phyloP scores from a whole-genome alignment of 805 yeast species.

The Barnettozyma salicaria region DNA sequence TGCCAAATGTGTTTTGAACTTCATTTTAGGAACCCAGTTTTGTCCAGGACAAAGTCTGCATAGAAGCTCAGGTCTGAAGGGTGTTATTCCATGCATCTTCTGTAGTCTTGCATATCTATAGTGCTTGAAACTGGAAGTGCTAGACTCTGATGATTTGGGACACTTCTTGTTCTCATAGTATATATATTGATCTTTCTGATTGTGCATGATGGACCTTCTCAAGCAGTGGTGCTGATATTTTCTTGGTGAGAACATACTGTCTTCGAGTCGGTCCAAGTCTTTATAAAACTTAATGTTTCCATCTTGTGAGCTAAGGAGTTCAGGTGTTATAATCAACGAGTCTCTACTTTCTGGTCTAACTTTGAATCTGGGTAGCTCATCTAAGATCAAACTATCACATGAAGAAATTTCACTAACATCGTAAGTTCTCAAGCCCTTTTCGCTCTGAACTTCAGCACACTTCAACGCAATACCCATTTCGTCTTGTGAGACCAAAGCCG shows the following conservation, averaged over 20 bases:
- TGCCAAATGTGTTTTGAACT: conserved; percentile 18
- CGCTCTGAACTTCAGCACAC: background rate
- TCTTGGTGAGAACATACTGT: conserved; percentile 17
- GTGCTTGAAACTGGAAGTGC: conserved; percentile 1
- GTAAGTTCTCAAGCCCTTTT: background rate
- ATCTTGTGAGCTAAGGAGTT: conserved; percentile 6
- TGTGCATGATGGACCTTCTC: conserved; percentile 4
- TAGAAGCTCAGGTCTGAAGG: conserved; percentile 12
- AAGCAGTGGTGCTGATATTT: conserved; percentile 20
- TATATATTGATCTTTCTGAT: conserved; percentile 2
- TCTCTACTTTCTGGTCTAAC: background rate
- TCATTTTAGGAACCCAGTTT: conserved; percentile 19
- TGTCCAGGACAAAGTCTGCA: conserved; percentile 26
- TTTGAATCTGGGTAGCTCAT: conserved; percentile 6
- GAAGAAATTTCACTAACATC: background rate
- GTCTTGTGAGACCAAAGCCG: background rate
- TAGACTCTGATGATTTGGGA: conserved; percentile 15
- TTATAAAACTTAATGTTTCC: conserved; percentile 15
- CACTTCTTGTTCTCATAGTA: conserved; percentile 16
- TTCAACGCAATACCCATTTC: background rate
- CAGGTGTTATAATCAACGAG: conserved; percentile 4
- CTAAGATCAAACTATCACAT: conserved; percentile 4
- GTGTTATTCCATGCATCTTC: background rate
- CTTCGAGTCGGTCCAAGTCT: conserved; percentile 6
- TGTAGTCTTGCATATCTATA: conserved; percentile 13